Evolutionary conservation across 257 asterid genomes (phyloP), one percentile per base, ranked within the genome.

Genomic region (Gardenia jasminoides): DNA sequence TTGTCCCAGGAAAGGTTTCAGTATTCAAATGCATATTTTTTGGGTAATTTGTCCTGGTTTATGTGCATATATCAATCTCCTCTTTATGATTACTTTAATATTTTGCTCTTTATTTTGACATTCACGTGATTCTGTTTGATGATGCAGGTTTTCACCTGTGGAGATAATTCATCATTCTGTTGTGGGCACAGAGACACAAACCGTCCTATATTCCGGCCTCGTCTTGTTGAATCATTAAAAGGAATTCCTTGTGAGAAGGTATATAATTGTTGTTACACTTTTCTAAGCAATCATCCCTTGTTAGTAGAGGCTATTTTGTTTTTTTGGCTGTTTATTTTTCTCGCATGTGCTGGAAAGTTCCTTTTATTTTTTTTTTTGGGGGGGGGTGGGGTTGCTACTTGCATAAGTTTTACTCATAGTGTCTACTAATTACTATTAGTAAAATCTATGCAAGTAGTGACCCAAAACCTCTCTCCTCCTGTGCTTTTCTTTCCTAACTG

Each of bases 211-310:
- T 91, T 90, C 84, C 88, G 87, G 83, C 97, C 97, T 72, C 89
- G 88, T 83, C 87, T 90, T 83, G 94, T 93, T 75, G 95, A 93
- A 83, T 89, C 90, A n/a, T 59, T 93, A 72, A 89, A 88, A 76
- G 86, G 85, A 61, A 84, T 93, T 80, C 90, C 91, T 54, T 88
- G 93, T 91, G 91, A 90, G 83, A 97, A 93, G 97, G 97, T 93
- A 72, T 7, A 62, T 67, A 46, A 28, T 11, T 13, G 16, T 33
- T 50, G 61, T n/a, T 30, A 31, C 12, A 13, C 81, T 65, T 58
- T 74, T 70, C 36, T 67, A 54, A 30, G 50, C 12, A 36, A 31
- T 56, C 10, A 11, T 69, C 36, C 41, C 44, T 39, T 58, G 20
- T 73, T 47, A 54, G 70, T 31, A 56, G 75, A 56, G n/a, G n/a